Conservation (phyloP, 345 rosid species). For the Acer campestre region DNA sequence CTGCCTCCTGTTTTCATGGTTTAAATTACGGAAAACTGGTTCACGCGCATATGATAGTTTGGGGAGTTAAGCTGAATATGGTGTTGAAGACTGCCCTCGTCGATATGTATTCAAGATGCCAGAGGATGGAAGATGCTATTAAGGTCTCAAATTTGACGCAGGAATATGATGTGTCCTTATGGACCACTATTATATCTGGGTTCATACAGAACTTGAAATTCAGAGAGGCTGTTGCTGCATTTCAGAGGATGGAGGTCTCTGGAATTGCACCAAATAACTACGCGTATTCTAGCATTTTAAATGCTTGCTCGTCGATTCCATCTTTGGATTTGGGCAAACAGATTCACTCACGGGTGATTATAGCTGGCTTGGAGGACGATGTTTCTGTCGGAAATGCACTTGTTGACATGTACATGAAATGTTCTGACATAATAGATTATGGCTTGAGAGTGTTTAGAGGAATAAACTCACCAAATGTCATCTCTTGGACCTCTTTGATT, state of each 20-base stretch:
- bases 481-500: conserved; percentile 78
- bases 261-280: conserved; percentile 49
- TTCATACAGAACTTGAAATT: conserved; percentile 42
- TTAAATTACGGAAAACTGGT: conserved; percentile 48
- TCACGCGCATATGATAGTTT: conserved; percentile 51
- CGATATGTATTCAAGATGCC: conserved; percentile 54
- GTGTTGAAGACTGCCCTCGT: conserved; percentile 68
- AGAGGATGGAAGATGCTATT: conserved; percentile 48
- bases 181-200: conserved; percentile 65
- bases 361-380: conserved; percentile 47
- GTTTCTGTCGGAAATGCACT: conserved; percentile 65
- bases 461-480: conserved; percentile 49
- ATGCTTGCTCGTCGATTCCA: conserved; percentile 36
- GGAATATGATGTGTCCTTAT: conserved; percentile 50
- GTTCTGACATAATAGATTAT: conserved; percentile 40
- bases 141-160: conserved; percentile 44
- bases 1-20: conserved; percentile 46
- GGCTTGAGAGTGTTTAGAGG: conserved; percentile 47
- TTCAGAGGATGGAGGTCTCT: conserved; percentile 49
- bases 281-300: conserved; percentile 45
- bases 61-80: conserved; percentile 54
- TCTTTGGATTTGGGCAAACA: conserved; percentile 56
- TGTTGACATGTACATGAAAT: conserved; percentile 70
- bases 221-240: conserved; percentile 47
- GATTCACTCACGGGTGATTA: conserved; percentile 55